These are phyloP conservation scores for Phoenix roebelenii DNA, from an alignment of 176 grass and related monocot species.

Conservation along the genomic window DNA sequence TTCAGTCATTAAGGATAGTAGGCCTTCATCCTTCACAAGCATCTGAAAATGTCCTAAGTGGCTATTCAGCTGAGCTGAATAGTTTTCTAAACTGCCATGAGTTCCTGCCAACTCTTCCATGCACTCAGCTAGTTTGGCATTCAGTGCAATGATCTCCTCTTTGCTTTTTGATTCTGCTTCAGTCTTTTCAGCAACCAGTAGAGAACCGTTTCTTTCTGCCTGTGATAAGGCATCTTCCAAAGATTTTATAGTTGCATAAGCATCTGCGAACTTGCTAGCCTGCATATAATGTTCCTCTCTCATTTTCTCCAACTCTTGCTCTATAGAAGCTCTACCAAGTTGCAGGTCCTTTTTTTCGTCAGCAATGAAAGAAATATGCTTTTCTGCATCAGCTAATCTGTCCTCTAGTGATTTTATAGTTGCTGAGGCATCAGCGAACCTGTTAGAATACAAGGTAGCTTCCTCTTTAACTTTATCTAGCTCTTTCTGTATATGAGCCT, in stretches of 20 bases:
- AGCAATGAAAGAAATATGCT: slow-evolving; percentile 50
- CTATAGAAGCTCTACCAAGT: slow-evolving; percentile 31
- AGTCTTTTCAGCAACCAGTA: slow-evolving; percentile 45
- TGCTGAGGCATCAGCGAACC: slow-evolving; percentile 34
- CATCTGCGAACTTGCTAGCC: slow-evolving; percentile 55
- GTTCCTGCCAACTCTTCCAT: slow-evolving; percentile 54
- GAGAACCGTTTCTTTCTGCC: slow-evolving; percentile 36
- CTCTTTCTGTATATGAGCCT: slow-evolving; percentile 44
- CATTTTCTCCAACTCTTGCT: slow-evolving; percentile 75
- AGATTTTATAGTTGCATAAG: slow-evolving; percentile 50
- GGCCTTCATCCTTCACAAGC: slow-evolving; percentile 46
- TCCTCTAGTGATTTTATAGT: slow-evolving; percentile 54
- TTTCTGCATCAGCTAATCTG: slow-evolving; percentile 48
- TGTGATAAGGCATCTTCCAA: slow-evolving; percentile 65
- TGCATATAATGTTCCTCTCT: slow-evolving; percentile 46
- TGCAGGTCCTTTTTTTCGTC: slow-evolving; percentile 62
- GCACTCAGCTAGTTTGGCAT: slow-evolving; percentile 51
- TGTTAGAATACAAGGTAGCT: slow-evolving; percentile 36
- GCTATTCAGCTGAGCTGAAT: slow-evolving; percentile 50
- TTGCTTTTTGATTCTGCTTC: slow-evolving; percentile 43
- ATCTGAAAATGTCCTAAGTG: slow-evolving; percentile 54
- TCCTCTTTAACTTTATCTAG: slow-evolving; percentile 45
- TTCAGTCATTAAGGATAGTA: slow-evolving; percentile 45
- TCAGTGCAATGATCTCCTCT: slow-evolving; percentile 48
- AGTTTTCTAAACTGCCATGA: slow-evolving; percentile 42